These are phyloP conservation scores for Penicillium maclennaniae DNA, from an alignment of 495 filamentous ascomycete species.

Conservation along the genomic window DNA sequence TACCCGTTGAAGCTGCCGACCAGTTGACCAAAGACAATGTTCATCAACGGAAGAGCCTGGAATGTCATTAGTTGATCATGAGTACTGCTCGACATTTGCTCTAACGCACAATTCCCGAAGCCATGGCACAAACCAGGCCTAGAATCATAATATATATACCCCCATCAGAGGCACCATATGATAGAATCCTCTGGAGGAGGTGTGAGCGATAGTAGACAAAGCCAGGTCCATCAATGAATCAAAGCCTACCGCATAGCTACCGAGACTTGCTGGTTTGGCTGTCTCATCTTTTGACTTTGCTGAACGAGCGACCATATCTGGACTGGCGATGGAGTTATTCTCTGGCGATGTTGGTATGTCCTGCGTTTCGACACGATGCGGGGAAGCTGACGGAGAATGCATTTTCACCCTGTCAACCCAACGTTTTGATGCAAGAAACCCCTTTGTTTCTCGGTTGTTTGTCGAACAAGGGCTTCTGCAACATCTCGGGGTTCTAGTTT, in stretches of 20 bases:
- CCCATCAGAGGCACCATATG: too few species aligned
- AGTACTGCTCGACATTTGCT: too few species aligned
- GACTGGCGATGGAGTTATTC: neutral
- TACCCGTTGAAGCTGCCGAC: too few species aligned
- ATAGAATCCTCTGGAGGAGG: too few species aligned
- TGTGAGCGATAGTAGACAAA: neutral
- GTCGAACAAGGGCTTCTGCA: neutral
- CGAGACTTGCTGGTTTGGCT: constrained; percentile 3
- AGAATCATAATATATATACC: too few species aligned
- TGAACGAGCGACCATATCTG: neutral
- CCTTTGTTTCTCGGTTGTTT: neutral
- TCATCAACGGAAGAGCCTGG: neutral
- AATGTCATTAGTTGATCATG: neutral
- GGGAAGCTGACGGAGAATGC: neutral
- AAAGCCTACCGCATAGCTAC: constrained; percentile 1
- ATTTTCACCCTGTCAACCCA: neutral
- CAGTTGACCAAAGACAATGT: too few species aligned
- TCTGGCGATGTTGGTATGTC: neutral
- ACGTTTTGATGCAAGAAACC: neutral
- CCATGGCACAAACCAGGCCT: too few species aligned
- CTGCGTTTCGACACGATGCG: neutral
- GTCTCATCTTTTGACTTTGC: neutral
- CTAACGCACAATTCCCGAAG: too few species aligned
- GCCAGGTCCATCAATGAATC: neutral
- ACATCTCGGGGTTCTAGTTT: neutral